Evolutionary conservation across 228 moss, liverwort and hornwort genomes (phyloP).

Genomic region (Sphagnum magellanicum): DNA sequence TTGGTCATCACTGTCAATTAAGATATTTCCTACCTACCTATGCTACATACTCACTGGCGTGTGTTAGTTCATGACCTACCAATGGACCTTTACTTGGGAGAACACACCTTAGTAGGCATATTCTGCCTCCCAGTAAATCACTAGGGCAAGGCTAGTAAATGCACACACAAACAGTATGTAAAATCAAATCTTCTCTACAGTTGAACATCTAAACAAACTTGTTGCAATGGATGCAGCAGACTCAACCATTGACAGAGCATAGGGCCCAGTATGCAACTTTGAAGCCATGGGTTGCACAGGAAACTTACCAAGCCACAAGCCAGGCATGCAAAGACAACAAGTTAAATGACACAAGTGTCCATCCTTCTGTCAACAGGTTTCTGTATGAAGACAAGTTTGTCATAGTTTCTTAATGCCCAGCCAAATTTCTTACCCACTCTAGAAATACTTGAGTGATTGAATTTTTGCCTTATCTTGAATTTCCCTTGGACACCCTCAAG

Average conservation of each 20-base stretch:
- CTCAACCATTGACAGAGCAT: conserved; percentile 38
- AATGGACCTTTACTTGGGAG: not conserved
- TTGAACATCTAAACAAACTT: not conserved
- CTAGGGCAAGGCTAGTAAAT: not conserved
- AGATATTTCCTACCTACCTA: not conserved
- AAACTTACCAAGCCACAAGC: conserved; percentile 24
- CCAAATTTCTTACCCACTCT: too few relatives aligned
- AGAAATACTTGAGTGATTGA: too few relatives aligned
- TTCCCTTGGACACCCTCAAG: too few relatives aligned
- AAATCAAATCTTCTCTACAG: not conserved
- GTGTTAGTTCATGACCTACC: not conserved
- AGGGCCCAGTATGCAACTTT: conserved; percentile 41
- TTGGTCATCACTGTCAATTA: not conserved
- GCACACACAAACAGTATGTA: not conserved
- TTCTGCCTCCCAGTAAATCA: not conserved
- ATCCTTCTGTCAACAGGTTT: conserved; percentile 29
- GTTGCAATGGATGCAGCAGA: conserved; percentile 10
- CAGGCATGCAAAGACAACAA: conserved; percentile 49
- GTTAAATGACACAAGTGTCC: conserved; percentile 9
- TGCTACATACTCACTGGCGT: not conserved
- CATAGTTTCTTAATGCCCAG: conserved; percentile 7
- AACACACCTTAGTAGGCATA: not conserved
- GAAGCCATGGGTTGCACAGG: conserved; percentile 32
- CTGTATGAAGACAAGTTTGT: conserved; percentile 42
- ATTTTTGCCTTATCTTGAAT: too few relatives aligned